Conservation (phyloP, 805 yeast species). For the Helenozyma baotianmanensis region DNA sequence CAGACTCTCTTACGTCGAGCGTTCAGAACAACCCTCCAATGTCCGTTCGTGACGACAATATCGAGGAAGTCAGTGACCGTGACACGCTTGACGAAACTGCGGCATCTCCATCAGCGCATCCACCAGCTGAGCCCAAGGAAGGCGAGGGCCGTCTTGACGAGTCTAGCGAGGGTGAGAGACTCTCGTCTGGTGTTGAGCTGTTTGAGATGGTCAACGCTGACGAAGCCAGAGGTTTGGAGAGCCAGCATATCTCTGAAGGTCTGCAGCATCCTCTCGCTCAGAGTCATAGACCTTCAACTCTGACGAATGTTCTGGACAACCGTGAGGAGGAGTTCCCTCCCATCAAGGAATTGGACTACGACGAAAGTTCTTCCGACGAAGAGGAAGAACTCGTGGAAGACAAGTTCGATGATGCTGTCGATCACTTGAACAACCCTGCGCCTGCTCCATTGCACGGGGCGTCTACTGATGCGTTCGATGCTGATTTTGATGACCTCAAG, state of each 20-base stretch:
- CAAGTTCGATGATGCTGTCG: conserved; percentile 34
- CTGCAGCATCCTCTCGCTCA: conserved; percentile 8
- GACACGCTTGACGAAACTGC: conserved; percentile 29
- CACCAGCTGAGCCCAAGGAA: conserved; percentile 6
- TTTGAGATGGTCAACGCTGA: conserved; percentile 52
- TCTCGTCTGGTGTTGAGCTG: conserved; percentile 46
- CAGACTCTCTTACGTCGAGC: conserved; percentile 82
- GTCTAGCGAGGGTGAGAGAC: conserved; percentile 34
- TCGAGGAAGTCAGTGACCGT: conserved; percentile 40
- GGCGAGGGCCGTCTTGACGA: conserved; percentile 16
- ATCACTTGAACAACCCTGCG: conserved; percentile 16
- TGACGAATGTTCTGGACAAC: neutral
- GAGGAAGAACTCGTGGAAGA: conserved; percentile 24
- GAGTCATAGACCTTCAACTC: conserved; percentile 5
- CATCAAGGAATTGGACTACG: conserved; percentile 49
- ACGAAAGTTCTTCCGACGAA: conserved; percentile 47
- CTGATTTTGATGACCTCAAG: conserved; percentile 34
- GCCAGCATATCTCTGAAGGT: conserved; percentile 1
- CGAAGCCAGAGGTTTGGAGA: conserved; percentile 30
- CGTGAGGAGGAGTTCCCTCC: conserved; percentile 63
- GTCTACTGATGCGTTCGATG: conserved; percentile 26
- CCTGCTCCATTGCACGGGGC: conserved; percentile 3
- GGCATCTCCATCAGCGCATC: conserved; percentile 5
- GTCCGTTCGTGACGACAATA: conserved; percentile 75
- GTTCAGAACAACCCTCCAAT: conserved; percentile 89